Evolutionary conservation across 2,329 filamentous ascomycete species (phyloP), one percentile per base, ranked within the genome.

Genomic region (Didymella keratinophila): DNA sequence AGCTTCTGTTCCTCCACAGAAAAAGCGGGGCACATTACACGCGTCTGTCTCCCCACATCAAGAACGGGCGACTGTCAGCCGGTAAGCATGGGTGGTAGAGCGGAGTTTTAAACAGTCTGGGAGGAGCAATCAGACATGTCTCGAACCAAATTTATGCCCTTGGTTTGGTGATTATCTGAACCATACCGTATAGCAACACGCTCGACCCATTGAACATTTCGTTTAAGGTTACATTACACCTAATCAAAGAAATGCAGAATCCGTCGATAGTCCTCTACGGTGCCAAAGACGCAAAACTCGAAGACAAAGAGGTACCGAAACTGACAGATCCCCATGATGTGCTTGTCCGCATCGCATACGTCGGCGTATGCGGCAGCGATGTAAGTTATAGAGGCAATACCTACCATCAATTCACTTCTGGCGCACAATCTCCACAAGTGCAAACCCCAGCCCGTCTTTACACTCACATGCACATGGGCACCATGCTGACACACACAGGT

Each of bases 301-400:
- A 79, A 64, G 75, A 81, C 50, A 70, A 61, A 8, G 73, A 76
- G 0, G 63, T 79, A 1, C 79, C 80, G 2, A 58, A 63, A 3
- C 66, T 80, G 5, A 56, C 69, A 8, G 67, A 77, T 12, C 70
- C 74, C 0, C 67, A 77, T 53, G 79, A 81, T 61, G 76, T 81
- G 18, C 71, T 82, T 25, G 69, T 82, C 9, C 75, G 76, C n/a
- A 78, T 82, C 37, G 74, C 76, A 3, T 81, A 76, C 36, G 71
- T 79, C 0, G 80, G 79, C 3, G 77, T 81, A n/a, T 81, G 79
- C 59, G 79, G 78, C n/a, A 74, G 71, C 54, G 71, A 74, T 49
- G 70, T 71, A 57, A 61, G 55, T 52, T 11, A 11, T 9, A 16
- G 30, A 32, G 28, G 28, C 28, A 30, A 30, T 30, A 30, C 11